Base-by-base conservation (phyloP, 148 eudicot species). In the Hydrangea macrophylla region DNA sequence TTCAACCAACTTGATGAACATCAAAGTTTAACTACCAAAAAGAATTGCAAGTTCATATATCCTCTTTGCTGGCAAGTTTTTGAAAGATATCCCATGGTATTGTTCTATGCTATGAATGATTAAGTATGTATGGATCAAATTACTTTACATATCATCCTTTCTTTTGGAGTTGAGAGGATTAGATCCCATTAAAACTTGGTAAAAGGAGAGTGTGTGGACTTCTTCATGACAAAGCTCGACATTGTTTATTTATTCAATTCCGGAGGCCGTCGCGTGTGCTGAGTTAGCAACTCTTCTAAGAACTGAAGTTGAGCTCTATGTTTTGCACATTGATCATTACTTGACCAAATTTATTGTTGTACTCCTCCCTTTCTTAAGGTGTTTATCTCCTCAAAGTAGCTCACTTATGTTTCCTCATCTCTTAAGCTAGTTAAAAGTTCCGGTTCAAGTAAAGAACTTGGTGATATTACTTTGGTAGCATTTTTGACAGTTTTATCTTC, bases 141-240 rank as follows among this genome's bases (percentile, higher is more conserved):
- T 30, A 62, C 30, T 54, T 63, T 26, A 54, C 57, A n/a, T n/a
- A n/a, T n/a, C 40, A 22, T 27, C 56, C 63, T 40, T 18, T 22
- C 61, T 32, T 64, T 32, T 40, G 53, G 23, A 17, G 56, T 23
- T 4, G 55, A 53, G 61, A 63, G 62, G 55, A 37, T 20, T 13
- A 62, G 74, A 62, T 71, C 37, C 75, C 61, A 42, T 32, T 55
- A 32, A n/a, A 33, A 40, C 6, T 48, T 56, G 15, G 44, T 56
- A 58, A 39, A 28, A 28, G 55, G 27, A 33, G 50, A 55, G 60
- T 18, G 9, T 45, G 6, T 65, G 58, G 64, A 58, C 25, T 56
- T 65, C 37, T 67, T 57, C 32, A 12, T 22, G 45, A 24, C 55
- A 12, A 15, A 3, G n/a, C 28, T 63, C 5, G 36, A 40, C 54